Base-by-base conservation (phyloP, 306 rosid species). In the Abrus pulchellus region DNA sequence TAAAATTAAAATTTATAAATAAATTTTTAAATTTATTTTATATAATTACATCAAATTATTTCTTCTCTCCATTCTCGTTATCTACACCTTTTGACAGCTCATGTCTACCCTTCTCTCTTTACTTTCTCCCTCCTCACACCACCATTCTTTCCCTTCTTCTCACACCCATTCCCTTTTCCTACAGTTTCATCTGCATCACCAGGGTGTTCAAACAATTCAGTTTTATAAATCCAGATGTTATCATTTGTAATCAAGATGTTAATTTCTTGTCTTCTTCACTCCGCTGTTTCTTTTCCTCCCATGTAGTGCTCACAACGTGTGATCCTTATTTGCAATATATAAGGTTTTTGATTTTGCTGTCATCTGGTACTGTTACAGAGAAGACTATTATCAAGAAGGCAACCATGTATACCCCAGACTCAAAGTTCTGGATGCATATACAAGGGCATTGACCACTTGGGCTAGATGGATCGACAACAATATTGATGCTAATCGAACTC, bases 351-450 rank as follows among this genome's bases (percentile, higher is more conserved):
- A 61, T 68, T 64, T 52, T 79, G 60, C 14, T 59, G 10, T 48
- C 40, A 50, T 61, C 55, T 76, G 86, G 34, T 72, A 82, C 33
- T 70, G 40, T 72, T 48, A 76, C 89, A 96, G 99, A 44, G 97
- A 93, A 86, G 92, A 93, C 72, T 93, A 93, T 84, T 93, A 93
- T 87, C 97, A 96, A 87, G 99, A 92, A 96, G 99, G 99, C 14
- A 80, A 92, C 74, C 62, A 77, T 44, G 86, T 96, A 30, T 82
- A 93, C 83, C 91, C 93, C 3, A 90, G 92, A 82, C 94, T 96
- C 34, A 87, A 93, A 88, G 94, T 89, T 80, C 82, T 93, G 48
- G 78, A 92, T 74, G 99, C 99, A 12, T 95, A 86, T 84, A 87
- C 67, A 81, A 89, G 90, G 77, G 99, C 98, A 76, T 90, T 96